Base-by-base conservation (phyloP, 352 stramenopile species). In the Globisporangium paroecandrum region DNA sequence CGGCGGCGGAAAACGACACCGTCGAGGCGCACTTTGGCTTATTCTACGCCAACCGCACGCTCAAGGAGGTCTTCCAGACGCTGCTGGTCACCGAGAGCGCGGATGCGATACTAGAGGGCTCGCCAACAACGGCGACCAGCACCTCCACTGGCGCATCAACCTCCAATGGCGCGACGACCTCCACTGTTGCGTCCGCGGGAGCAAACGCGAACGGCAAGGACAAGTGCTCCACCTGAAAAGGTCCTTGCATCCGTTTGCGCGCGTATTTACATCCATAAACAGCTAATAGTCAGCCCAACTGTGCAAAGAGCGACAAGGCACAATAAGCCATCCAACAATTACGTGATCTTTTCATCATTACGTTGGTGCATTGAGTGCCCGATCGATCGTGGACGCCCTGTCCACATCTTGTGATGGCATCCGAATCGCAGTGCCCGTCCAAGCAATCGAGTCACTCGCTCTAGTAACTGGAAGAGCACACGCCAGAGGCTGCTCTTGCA, bases 11-110 rank as follows among this genome's bases (percentile, higher is more conserved):
- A 32, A 72, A 83, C 36, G 71, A 77, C 68, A 81, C 77, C 0
- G 83, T 91, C 51, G 83, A 91, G 57, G 81, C 75, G 12, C 70
- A 82, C 65, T 90, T 91, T 54, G 83, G 83, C 7, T 70, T 91
- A 20, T 89, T 86, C 65, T 65, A 79, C 60, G 49, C 59, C 20
- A 62, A 86, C 61, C 15, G 77, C 27, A 76, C 70, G 58, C 57
- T 91, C 41, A 91, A 91, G 64, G 71, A 70, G 7, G 65, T 63
- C 34, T 82, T 89, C 66, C 43, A 83, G 69, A 70, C 70, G 54
- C 70, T 88, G 36, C 62, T 13, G 13, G 41, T n/a, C 41, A n/a
- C 41, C 13, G 13, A 47, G 41, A n/a, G 41, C 15, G 36, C 36
- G 36, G 36, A 0, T 43, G 15, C 41, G 41, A 47, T 9, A n/a